Percentiles rank a stretch among this genome's conserved stretches.
phyloP scores from a whole-genome alignment of 179 eudicot genomes.

The Amaranthus tricolor region DNA sequence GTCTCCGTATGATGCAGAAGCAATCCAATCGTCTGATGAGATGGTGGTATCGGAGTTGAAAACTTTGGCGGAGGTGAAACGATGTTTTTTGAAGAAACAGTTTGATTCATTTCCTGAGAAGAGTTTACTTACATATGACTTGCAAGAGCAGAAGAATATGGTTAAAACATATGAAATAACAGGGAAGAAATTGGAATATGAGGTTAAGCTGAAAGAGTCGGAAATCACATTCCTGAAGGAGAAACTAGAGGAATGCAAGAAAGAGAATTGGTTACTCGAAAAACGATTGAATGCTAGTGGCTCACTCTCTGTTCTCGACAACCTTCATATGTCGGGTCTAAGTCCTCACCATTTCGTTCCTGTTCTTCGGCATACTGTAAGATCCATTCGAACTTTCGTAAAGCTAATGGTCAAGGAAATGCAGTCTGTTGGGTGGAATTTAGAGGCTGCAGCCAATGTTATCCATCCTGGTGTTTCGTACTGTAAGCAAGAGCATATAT shows the following conservation, averaged over 20 bases:
- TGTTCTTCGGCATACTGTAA: constrained; percentile 39
- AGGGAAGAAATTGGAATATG: constrained; percentile 41
- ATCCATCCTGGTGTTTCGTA: constrained; percentile 44
- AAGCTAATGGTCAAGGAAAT: constrained; percentile 40
- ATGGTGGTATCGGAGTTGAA: constrained; percentile 42
- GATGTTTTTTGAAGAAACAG: constrained; percentile 41
- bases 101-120: constrained; percentile 42
- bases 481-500: constrained; percentile 42
- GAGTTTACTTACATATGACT: constrained; percentile 31
- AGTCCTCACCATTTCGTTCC: constrained; percentile 45
- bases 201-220: constrained; percentile 37
- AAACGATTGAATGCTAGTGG: constrained; percentile 49
- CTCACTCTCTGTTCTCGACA: constrained; percentile 38
- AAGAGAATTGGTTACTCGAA: constrained; percentile 37
- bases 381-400: constrained; percentile 44
- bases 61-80: constrained; percentile 39
- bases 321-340: constrained; percentile 42
- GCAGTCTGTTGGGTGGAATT: constrained; percentile 50
- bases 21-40: constrained; percentile 41
- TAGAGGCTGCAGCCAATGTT: constrained; percentile 37
- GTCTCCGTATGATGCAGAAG: constrained; percentile 43
- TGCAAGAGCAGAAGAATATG: constrained; percentile 42
- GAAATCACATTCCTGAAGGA: constrained; percentile 34
- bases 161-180: constrained; percentile 42
- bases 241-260: constrained; percentile 41